Percentiles rank a stretch among this genome's conserved stretches.
Evolutionary conservation across 2,329 filamentous ascomycete genomes (phyloP).

Genomic region (Chrysoporthe cubensis): DNA sequence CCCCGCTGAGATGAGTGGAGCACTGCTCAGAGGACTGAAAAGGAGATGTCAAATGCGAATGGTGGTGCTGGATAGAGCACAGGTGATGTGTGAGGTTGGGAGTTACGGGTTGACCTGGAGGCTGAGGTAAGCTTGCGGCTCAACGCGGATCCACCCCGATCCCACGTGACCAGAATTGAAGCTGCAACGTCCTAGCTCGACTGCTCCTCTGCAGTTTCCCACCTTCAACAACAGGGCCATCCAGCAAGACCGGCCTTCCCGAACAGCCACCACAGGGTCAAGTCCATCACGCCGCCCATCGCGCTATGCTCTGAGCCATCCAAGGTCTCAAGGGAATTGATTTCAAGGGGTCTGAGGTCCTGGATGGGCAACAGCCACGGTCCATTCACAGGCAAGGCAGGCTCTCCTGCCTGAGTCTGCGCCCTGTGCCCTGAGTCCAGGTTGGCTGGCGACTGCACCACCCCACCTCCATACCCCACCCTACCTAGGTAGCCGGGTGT

Average conservation of each 20-base stretch:
- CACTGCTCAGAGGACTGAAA: background rate
- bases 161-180: slow-evolving; percentile 19
- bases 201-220: slow-evolving; percentile 15
- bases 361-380: slow-evolving; percentile 23
- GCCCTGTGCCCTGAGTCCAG: slow-evolving; percentile 9
- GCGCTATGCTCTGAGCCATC: background rate
- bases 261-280: slow-evolving; percentile 13
- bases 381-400: slow-evolving; percentile 27
- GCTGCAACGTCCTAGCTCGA: slow-evolving; percentile 16
- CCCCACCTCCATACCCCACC: background rate
- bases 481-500: background rate
- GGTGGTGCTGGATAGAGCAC: slow-evolving; percentile 5
- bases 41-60: background rate
- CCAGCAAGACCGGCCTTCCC: background rate
- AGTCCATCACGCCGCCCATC: slow-evolving; percentile 10
- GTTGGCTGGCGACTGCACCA: background rate
- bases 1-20: background rate
- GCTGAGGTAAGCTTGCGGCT: slow-evolving; percentile 19
- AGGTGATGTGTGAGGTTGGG: background rate
- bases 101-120: background rate
- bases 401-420: slow-evolving; percentile 29
- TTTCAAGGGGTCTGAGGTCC: slow-evolving; percentile 6
- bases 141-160: background rate
- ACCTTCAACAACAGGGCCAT: slow-evolving; percentile 17
- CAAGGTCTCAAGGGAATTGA: slow-evolving; percentile 1